Conservation (phyloP, 1,139 yeast species). For the Kodamaea plutei region DNA sequence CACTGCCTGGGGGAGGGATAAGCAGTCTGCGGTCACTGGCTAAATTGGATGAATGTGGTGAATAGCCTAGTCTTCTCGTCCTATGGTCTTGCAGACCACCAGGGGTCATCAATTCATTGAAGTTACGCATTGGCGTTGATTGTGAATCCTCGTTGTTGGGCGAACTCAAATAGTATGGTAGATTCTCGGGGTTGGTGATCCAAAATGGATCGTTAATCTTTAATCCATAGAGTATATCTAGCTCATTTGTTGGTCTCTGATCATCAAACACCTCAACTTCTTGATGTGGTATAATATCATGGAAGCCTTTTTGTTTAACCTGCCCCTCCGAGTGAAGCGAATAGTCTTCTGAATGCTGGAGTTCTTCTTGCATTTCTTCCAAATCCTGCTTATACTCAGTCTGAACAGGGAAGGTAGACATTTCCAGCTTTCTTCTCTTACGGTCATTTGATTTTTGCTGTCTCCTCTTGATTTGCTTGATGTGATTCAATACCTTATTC, state of each 20-base stretch:
- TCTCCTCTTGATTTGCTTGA: too few relatives aligned
- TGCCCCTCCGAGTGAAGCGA: too few relatives aligned
- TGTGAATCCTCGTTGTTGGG: conserved; percentile 35
- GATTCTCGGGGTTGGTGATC: conserved; percentile 40
- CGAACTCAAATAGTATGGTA: conserved; percentile 36
- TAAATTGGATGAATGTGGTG: too few relatives aligned
- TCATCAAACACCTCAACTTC: neutral
- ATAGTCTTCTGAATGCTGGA: too few relatives aligned
- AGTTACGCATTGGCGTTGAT: conserved; percentile 8
- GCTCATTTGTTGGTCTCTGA: conserved; percentile 6
- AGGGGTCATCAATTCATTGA: conserved; percentile 4
- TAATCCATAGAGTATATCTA: conserved; percentile 23
- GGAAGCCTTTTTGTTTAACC: conserved; percentile 1
- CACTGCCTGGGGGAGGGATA: too few relatives aligned
- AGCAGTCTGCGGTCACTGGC: too few relatives aligned
- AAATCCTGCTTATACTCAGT: too few relatives aligned
- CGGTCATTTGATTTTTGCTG: too few relatives aligned
- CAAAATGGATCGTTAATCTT: conserved; percentile 42
- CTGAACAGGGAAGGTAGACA: too few relatives aligned
- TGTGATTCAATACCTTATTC: conserved; percentile 30
- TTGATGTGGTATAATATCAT: too few relatives aligned
- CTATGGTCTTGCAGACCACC: conserved; percentile 1
- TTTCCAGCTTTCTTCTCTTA: too few relatives aligned
- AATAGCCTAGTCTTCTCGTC: neutral
- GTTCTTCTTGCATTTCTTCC: too few relatives aligned